Evolutionary conservation across 768 basidiomycete species (phyloP).

Genomic region (Dictyophora rubrovolvata): DNA sequence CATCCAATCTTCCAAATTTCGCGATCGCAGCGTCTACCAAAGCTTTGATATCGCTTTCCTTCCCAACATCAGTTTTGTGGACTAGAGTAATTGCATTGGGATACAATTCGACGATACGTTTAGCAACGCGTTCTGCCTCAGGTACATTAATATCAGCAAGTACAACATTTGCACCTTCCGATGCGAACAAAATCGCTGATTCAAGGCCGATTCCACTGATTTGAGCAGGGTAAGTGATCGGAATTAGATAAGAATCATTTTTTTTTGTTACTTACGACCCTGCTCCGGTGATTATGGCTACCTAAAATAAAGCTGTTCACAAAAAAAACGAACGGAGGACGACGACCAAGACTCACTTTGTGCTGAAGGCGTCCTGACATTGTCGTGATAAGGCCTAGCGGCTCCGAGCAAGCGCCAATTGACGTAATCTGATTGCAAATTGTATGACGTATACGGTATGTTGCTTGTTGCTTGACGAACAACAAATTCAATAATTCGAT

Average conservation of each 20-base stretch:
- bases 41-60: slow-evolving; percentile 77
- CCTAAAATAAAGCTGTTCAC: slow-evolving; percentile 26
- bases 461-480: too few species aligned
- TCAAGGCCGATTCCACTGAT: slow-evolving; percentile 91
- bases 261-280: slow-evolving; percentile 47
- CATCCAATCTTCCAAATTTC: slow-evolving; percentile 86
- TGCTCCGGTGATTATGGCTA: slow-evolving; percentile 78
- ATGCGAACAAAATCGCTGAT: slow-evolving; percentile 88
- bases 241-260: neutral
- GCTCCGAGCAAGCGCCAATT: neutral
- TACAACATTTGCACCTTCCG: slow-evolving; percentile 86
- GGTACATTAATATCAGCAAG: slow-evolving; percentile 79
- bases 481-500: too few species aligned
- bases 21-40: slow-evolving; percentile 71
- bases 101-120: slow-evolving; percentile 50
- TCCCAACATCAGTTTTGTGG: slow-evolving; percentile 76
- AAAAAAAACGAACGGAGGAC: neutral
- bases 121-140: slow-evolving; percentile 59
- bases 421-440: too few species aligned
- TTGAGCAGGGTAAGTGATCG: slow-evolving; percentile 10
- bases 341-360: slow-evolving; percentile 32
- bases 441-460: too few species aligned
- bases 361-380: slow-evolving; percentile 63
- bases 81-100: slow-evolving; percentile 63
- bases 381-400: neutral